Percentiles rank a stretch among this genome's conserved stretches.
phyloP scores from a whole-genome alignment of 148 eudicot genomes.

The Rhododendron molle region DNA sequence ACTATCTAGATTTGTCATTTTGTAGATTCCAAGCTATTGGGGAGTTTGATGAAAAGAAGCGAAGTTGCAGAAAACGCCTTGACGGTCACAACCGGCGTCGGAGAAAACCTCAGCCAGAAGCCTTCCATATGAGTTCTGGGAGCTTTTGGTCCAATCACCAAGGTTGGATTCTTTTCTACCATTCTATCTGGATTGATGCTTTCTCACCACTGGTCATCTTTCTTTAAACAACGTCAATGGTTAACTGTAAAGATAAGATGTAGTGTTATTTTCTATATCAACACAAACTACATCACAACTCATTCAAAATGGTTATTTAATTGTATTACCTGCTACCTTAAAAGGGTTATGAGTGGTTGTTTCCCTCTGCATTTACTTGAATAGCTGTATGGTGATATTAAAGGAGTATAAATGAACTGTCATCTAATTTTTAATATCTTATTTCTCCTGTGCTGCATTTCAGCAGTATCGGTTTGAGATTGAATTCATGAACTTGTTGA shows the following conservation, averaged over 20 bases:
- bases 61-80: constrained; percentile 58
- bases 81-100: constrained; percentile 58
- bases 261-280: background rate
- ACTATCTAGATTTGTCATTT: background rate
- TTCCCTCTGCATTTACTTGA: background rate
- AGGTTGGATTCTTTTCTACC: constrained; percentile 16
- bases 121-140: constrained; percentile 22
- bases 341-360: background rate
- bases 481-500: constrained; percentile 3
- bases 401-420: background rate
- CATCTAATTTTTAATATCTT: background rate
- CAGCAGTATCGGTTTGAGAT: background rate
- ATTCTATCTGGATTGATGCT: background rate
- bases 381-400: background rate
- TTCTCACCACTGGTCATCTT: background rate
- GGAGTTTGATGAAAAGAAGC: constrained; percentile 50
- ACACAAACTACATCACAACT: background rate
- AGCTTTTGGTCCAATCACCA: constrained; percentile 22
- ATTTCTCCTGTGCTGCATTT: background rate
- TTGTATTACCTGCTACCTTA: background rate
- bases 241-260: background rate
- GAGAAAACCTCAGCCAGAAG: constrained; percentile 44
- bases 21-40: constrained; percentile 46
- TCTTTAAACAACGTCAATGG: background rate
- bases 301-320: background rate